These are phyloP conservation scores for Sclerotinia subarctica DNA, from an alignment of 2,329 filamentous ascomycete genomes.

Conservation along the genomic window DNA sequence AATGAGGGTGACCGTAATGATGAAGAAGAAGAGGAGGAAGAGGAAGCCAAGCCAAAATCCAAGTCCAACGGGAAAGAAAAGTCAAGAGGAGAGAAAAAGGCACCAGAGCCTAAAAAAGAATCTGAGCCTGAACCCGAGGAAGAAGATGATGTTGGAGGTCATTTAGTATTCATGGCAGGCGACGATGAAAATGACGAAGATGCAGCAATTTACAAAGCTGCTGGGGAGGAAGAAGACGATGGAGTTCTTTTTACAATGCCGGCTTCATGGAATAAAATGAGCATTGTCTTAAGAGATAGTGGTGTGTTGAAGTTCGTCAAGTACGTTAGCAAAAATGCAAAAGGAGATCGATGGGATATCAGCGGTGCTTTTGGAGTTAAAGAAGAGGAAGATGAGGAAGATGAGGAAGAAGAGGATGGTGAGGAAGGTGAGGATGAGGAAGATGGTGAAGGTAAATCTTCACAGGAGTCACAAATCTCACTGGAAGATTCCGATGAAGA, in stretches of 20 bases:
- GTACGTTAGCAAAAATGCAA: conserved; percentile 80
- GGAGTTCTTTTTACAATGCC: conserved; percentile 67
- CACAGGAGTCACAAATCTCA: conserved; percentile 32
- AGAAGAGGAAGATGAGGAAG: conserved; percentile 47
- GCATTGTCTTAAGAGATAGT: conserved; percentile 81
- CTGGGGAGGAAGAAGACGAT: conserved; percentile 66
- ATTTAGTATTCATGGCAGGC: conserved; percentile 91
- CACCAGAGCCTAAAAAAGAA: conserved; percentile 10
- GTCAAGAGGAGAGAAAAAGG: conserved; percentile 7
- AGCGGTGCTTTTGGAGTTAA: conserved; percentile 73
- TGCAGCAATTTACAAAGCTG: conserved; percentile 82
- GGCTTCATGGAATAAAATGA: conserved; percentile 84
- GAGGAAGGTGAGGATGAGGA: conserved; percentile 45
- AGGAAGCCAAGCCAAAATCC: conserved; percentile 28
- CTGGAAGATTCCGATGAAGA: conserved; percentile 47
- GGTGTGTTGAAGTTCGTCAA: conserved; percentile 92
- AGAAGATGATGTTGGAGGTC: conserved; percentile 64
- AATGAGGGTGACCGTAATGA: conserved; percentile 36
- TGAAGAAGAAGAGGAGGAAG: conserved; percentile 33
- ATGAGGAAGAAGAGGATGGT: conserved; percentile 47
- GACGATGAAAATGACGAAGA: conserved; percentile 70
- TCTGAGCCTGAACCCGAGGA: conserved; percentile 32
- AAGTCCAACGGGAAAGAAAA: conserved; percentile 19
- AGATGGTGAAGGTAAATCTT: conserved; percentile 36
- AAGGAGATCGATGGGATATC: conserved; percentile 91